Base-by-base conservation (phyloP, 1,139 yeast genomes). In the Lodderomyces oxycetoniae region DNA sequence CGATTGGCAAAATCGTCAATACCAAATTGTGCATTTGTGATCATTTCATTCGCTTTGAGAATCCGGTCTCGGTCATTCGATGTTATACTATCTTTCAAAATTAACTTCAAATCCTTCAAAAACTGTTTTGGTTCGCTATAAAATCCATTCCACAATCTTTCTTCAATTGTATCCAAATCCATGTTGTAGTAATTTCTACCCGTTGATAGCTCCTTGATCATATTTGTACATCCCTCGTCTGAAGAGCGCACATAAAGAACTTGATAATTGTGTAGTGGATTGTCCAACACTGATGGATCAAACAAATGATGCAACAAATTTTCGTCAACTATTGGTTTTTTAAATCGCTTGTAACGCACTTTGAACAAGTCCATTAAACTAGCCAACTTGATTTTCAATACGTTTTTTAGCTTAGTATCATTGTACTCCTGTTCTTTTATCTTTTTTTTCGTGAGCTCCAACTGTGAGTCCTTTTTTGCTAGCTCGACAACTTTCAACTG, bases 21-120 rank as follows among this genome's bases (percentile, higher is more conserved):
- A 8, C 93, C 95, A 53, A 93, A 94, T 57, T 88, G 95, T 0
- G 96, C 96, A 61, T 91, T 89, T 7, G 97, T 94, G 52, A 77
- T 73, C 97, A 93, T 88, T 57, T 93, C 98, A 41, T 91, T 85
- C 0, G 97, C 96, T 54, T 85, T 88, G 38, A 89, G 71, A 10
- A 81, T 66, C 34, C 95, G 65, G 42, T 91, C 98, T 32, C 97
- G 71, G 45, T 89, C 97, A 1, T 86, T 88, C 5, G 73, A 61
- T 0, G 80, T 77, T 20, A 73, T 67, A 0, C 95, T 74, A 59
- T 93, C 99, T 30, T 71, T 70, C 30, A 86, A 81, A 31, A 93
- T 89, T 76, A 84, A 71, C 52, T 79, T 86, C 33, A 93, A 73
- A 52, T 93, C 98, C 46, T 73, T 77, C 47, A 89, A 60, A 52